Base-by-base conservation (phyloP, 2,329 filamentous ascomycete genomes). In the Pyrenochaeta sp. region DNA sequence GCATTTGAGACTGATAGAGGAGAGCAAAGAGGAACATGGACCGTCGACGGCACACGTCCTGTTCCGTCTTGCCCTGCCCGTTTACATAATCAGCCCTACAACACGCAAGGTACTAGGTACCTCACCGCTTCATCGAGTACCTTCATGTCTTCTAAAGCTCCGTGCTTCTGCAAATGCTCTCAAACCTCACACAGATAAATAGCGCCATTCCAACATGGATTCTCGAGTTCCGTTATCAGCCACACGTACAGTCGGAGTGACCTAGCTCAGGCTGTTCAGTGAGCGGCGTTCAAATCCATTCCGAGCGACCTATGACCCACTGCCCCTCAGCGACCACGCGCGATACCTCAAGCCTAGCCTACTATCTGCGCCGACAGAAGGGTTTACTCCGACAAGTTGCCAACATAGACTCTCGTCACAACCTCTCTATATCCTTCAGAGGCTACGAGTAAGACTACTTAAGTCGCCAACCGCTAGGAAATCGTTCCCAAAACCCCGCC, bases 41-140 rank as follows among this genome's bases (percentile, higher is more conserved):
- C 58, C 34, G 57, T 61, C 54, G 22, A 54, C 19, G 53, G 36
- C 19, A 52, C 10, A 27, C 28, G 28, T 47, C 10, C 13, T n/a
- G 9, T 2, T n/a, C 19, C 30, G 45, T 40, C 32, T 54, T 68
- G 64, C 68, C 68, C 67, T 66, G 64, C 63, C 65, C 64, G 61
- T 62, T 71, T 70, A 69, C 64, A 49, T 71, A 72, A 69, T 66
- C 68, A 55, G 50, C 50, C 56, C 42, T 56, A 48, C 48, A 50
- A 56, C 50, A 61, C 53, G 28, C 48, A 52, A 32, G 24, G 24
- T 46, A 37, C 28, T 36, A 28, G 47, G 49, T 50, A 40, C 40
- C 51, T 59, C 60, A 65, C 58, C 65, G 61, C 64, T 49, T 27
- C 9, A 32, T 46, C 22, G 65, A 69, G 61, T 58, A 69, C 68